Evolutionary conservation across 192 early-diverging fungal species (phyloP), one percentile per base, ranked within the genome.

Genomic region (Haplosporangium gracile): DNA sequence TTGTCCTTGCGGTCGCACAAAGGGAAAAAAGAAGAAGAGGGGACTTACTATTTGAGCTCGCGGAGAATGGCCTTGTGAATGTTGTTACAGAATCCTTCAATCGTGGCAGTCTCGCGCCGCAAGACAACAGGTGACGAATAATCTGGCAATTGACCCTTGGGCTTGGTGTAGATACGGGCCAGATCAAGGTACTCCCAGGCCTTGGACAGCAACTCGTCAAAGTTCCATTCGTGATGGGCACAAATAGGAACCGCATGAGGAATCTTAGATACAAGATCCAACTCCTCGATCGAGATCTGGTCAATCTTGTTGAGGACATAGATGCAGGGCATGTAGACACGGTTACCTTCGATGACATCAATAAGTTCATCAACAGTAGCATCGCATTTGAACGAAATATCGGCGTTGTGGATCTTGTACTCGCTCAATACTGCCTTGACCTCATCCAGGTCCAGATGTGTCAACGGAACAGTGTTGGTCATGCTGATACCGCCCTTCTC

Each of bases 241-340:
- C 91, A 94, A 80, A 96, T 92, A 43, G 95, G 95, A 68, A 98
- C 94, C 10, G 97, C 96, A 82, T 99, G 95, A 16, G 98, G 98
- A 87, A 99, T 98, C 89, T 97, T 97, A 93, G 98, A 98, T 42
- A 99, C 94, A 57, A 98, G 93, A 83, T 98, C 97, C 55, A 98
- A 92, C 88, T 99, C 97, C 89, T 99, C 95, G 76, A 98, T 97
- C 40, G 96, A 97, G 87, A 98, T 98, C 89, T 97, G 96, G 89
- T 97, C 96, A 84, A 99, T 99, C 92, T 99, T 99, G 95, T 99
- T 99, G 70, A 99, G 90, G 26, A 99, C 98, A 78, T 99, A 99
- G 51, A 99, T 90, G 74, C 93, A 93, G 16, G 98, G 98, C 68
- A 99, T 96, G 90, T 99, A 99, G n/a, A 98, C 94, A 36, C 98